Conservation (phyloP, 2,329 filamentous ascomycete species). For the Verticillium tricorpus region DNA sequence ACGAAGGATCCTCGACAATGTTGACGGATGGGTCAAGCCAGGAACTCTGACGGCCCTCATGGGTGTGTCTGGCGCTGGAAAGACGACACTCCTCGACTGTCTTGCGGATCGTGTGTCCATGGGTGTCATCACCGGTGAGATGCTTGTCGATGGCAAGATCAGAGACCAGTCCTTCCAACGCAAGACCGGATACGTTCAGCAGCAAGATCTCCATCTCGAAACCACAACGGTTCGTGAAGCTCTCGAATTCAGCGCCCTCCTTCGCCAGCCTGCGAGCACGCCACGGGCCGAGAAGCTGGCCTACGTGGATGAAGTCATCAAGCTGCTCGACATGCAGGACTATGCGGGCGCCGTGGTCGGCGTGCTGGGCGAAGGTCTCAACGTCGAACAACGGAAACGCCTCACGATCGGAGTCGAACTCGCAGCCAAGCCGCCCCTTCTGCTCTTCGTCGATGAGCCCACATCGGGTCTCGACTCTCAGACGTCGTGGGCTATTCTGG, state of each 20-base stretch:
- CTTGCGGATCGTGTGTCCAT: constrained; percentile 82
- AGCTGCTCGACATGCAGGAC: constrained; percentile 82
- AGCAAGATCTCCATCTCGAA: constrained; percentile 83
- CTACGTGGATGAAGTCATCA: constrained; percentile 88
- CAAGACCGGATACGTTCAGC: constrained; percentile 88
- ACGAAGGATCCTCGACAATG: constrained; percentile 74
- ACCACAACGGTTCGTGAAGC: constrained; percentile 87
- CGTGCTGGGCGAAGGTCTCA: constrained; percentile 81
- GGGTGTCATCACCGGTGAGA: constrained; percentile 83
- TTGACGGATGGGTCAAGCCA: constrained; percentile 92
- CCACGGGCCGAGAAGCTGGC: constrained; percentile 72
- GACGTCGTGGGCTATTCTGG: constrained; percentile 88
- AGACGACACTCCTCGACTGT: constrained; percentile 85
- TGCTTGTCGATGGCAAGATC: constrained; percentile 61
- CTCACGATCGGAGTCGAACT: constrained; percentile 93
- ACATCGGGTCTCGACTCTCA: constrained; percentile 92
- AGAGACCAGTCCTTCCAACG: constrained; percentile 83
- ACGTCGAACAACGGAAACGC: constrained; percentile 67
- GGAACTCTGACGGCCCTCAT: constrained; percentile 86
- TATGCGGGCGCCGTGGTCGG: constrained; percentile 90
- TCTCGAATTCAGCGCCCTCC: constrained; percentile 76
- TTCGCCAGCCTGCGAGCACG: constrained; percentile 77
- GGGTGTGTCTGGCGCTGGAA: constrained; percentile 87
- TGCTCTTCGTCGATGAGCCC: constrained; percentile 92
- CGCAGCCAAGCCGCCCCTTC: constrained; percentile 81